Evolutionary conservation across 352 stramenopile species (phyloP).

Genomic region (Thraustochytrium sp.): DNA sequence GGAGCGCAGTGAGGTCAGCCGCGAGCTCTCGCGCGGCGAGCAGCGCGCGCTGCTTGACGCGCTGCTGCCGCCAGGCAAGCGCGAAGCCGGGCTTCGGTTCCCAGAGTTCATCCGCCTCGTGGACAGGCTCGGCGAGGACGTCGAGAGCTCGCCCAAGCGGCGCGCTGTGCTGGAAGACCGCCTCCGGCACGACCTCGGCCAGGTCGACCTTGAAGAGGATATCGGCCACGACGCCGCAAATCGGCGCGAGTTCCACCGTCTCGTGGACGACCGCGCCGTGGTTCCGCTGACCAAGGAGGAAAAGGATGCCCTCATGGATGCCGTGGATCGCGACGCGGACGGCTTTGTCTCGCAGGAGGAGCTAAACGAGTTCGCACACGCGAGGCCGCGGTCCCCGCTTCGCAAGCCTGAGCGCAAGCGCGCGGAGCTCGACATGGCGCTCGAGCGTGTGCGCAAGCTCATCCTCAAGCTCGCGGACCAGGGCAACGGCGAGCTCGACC

Average conservation of each 20-base stretch:
- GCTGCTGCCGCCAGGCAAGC: background rate
- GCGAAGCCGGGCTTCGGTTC: background rate
- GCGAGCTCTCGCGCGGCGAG: background rate
- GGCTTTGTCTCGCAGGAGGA: background rate
- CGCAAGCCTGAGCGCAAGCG: background rate
- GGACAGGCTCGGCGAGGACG: background rate
- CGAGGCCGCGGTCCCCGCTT: background rate
- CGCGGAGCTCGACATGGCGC: background rate
- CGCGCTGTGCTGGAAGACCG: background rate
- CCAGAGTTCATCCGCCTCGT: background rate
- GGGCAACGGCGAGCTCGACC: background rate
- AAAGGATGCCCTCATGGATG: background rate
- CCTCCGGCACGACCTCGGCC: background rate
- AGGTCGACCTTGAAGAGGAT: background rate
- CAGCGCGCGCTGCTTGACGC: background rate
- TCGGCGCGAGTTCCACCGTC: conserved; percentile 2
- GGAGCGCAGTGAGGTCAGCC: background rate
- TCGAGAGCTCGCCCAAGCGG: background rate
- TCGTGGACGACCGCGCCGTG: background rate
- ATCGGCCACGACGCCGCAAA: background rate
- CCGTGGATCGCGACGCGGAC: background rate
- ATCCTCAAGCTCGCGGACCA: background rate
- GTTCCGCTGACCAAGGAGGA: background rate
- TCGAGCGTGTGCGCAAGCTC: background rate
- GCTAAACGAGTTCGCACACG: background rate